Conservation (phyloP, 2,329 filamentous ascomycete species). For the Pseudopithomyces maydicus region DNA sequence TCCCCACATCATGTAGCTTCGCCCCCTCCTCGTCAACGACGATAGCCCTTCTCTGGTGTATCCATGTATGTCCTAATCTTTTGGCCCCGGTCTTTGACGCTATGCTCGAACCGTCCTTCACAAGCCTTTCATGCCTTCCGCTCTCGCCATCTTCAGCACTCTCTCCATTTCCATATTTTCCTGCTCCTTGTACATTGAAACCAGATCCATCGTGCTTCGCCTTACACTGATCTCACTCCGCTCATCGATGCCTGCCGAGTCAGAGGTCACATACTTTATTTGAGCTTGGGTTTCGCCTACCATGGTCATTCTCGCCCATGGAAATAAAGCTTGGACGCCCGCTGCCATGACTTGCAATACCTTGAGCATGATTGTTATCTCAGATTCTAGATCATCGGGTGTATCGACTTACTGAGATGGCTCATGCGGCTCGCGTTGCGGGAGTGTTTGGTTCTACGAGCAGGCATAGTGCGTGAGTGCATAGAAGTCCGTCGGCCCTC, state of each 20-base stretch:
- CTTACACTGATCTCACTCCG: slow-evolving; percentile 42
- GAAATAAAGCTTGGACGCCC: slow-evolving; percentile 20
- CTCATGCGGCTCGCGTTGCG: slow-evolving; percentile 29
- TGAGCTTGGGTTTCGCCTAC: background rate
- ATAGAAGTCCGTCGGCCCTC: slow-evolving; percentile 21
- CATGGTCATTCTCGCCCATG: slow-evolving; percentile 17
- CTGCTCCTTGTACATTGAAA: slow-evolving; percentile 42
- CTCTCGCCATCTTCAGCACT: slow-evolving; percentile 28
- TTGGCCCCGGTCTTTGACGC: background rate
- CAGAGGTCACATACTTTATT: background rate
- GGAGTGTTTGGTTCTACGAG: slow-evolving; percentile 19
- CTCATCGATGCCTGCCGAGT: slow-evolving; percentile 14
- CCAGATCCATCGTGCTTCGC: slow-evolving; percentile 49
- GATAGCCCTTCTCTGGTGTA: background rate
- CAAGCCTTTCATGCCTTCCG: slow-evolving; percentile 13
- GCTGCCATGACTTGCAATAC: slow-evolving; percentile 19
- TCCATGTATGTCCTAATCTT: background rate
- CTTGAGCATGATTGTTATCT: background rate
- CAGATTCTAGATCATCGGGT: background rate
- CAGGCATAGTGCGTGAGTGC: slow-evolving; percentile 20
- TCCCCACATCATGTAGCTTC: slow-evolving; percentile 1
- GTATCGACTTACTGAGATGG: slow-evolving; percentile 16
- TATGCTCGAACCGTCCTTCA: slow-evolving; percentile 11
- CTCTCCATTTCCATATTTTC: slow-evolving; percentile 41
- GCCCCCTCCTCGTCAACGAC: background rate